Base-by-base conservation (phyloP, 768 basidiomycete species). In the Tulasnella calospora region DNA sequence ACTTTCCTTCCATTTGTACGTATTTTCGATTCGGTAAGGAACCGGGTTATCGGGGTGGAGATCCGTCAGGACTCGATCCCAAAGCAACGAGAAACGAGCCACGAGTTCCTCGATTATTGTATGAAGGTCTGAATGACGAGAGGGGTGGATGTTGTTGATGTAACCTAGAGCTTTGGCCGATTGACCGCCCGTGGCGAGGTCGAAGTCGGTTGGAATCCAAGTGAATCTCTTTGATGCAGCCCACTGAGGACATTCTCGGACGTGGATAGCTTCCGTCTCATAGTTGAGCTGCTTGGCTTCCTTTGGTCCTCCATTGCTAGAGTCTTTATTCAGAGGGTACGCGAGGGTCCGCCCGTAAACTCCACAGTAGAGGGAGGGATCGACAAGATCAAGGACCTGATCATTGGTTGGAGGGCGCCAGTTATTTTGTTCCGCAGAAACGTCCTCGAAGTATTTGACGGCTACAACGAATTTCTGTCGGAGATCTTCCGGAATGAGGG, bases 351-450 rank as follows among this genome's bases (percentile, higher is more conserved):
- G 82, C 17, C 83, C 85, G 77, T 87, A 87, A 10, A 85, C 82
- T 0, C 87, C 78, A 44, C 84, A 84, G 80, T 83, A 88, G 0
- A 87, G 83, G 0, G 82, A 83, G 1, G 84, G 87, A 76, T 88
- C 86, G 0, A 88, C 85, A 36, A 88, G 82, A 76, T 88, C 87
- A 51, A 86, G 84, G 0, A 88, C 87, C 71, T 44, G 44, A 12
- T 44, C 1, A 15, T 44, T 17, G 44, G 44, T 19, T 3, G 3
- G 44, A 44, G 44, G 15, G 17, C 44, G 44, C 44, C 17, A 1
- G 44, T 17, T 44, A 12, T 17, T 44, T 15, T 12, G 44, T 4
- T 44, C 44, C 1, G 44, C 12, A 1, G 4, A 15, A 12, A 44
- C 84, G 85, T 83, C 80, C 79, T 88, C 86, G 41, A 88, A 85